Conservation (phyloP, 2,329 filamentous ascomycete genomes). For the Tolypocladium ophioglossoides region DNA sequence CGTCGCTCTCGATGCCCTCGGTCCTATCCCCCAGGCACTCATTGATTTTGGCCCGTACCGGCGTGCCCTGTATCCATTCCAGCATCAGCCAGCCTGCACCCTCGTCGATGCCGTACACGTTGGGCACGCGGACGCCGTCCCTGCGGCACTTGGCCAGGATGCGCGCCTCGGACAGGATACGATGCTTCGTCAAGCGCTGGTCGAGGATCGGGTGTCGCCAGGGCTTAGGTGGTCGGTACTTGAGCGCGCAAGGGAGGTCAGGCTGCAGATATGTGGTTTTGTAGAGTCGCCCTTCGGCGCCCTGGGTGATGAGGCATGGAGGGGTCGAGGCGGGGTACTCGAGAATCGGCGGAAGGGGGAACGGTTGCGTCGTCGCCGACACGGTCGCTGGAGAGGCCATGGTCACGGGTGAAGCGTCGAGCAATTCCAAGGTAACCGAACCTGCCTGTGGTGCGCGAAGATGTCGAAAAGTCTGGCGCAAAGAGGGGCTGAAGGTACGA, state of each 20-base stretch:
- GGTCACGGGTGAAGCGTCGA: neutral
- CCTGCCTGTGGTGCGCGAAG: neutral
- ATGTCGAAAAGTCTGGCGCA: neutral
- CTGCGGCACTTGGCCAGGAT: constrained; percentile 69
- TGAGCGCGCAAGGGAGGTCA: constrained; percentile 63
- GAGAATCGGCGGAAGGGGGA: constrained; percentile 55
- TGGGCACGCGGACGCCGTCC: constrained; percentile 74
- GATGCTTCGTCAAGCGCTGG: constrained; percentile 71
- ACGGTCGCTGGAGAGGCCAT: constrained; percentile 2
- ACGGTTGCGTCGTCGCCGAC: constrained; percentile 15
- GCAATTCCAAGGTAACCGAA: neutral
- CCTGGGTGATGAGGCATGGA: constrained; percentile 73
- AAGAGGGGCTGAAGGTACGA: neutral
- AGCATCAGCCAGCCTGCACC: constrained; percentile 63
- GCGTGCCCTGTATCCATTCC: constrained; percentile 72
- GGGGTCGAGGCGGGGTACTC: constrained; percentile 46
- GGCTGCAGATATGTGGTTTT: constrained; percentile 68
- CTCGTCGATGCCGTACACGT: constrained; percentile 60
- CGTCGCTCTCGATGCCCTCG: constrained; percentile 29
- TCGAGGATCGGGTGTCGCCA: constrained; percentile 91
- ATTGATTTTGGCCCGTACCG: constrained; percentile 61
- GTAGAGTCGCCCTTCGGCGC: constrained; percentile 92
- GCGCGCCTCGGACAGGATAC: constrained; percentile 80
- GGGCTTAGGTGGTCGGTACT: constrained; percentile 82
- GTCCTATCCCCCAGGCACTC: constrained; percentile 47